These are phyloP conservation scores for Xylaria telfairii DNA, from an alignment of 495 filamentous ascomycete species.

Conservation along the genomic window DNA sequence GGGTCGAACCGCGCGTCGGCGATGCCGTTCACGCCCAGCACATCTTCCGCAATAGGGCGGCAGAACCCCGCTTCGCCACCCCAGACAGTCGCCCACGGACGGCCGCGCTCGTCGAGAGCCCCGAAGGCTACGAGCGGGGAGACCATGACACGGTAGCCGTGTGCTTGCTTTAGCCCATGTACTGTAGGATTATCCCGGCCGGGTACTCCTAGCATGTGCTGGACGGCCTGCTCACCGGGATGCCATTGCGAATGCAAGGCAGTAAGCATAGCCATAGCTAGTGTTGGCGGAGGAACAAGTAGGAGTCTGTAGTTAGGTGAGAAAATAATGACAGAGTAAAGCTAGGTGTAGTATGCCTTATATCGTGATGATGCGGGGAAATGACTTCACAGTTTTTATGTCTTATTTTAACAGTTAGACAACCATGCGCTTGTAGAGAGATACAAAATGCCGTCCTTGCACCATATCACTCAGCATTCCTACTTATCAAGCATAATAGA, in stretches of 20 bases:
- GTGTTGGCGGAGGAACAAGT: background rate
- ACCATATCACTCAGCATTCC: too few species aligned
- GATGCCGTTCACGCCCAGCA: conserved; percentile 64
- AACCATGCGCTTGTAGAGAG: background rate
- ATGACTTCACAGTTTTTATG: too few species aligned
- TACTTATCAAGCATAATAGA: background rate
- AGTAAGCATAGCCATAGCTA: conserved; percentile 25
- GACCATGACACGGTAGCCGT: conserved; percentile 57
- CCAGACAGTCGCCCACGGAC: conserved; percentile 78
- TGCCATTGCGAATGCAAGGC: conserved; percentile 41
- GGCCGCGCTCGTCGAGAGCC: conserved; percentile 63
- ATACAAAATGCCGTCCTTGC: background rate
- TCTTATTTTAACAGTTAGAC: background rate
- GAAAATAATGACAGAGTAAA: background rate
- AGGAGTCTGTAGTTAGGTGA: background rate
- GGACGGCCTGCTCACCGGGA: conserved; percentile 43
- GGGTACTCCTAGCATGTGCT: conserved; percentile 40
- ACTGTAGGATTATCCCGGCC: conserved; percentile 65
- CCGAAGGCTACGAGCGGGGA: conserved; percentile 75
- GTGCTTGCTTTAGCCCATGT: conserved; percentile 58
- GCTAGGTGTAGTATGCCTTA: background rate
- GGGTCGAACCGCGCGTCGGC: conserved; percentile 69
- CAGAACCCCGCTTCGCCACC: conserved; percentile 74
- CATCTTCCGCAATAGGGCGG: conserved; percentile 57
- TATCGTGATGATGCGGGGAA: background rate